Evolutionary conservation across 177 flowering plant species (phyloP), one percentile per base, ranked within the genome.

Genomic region (Vitis hybrid): DNA sequence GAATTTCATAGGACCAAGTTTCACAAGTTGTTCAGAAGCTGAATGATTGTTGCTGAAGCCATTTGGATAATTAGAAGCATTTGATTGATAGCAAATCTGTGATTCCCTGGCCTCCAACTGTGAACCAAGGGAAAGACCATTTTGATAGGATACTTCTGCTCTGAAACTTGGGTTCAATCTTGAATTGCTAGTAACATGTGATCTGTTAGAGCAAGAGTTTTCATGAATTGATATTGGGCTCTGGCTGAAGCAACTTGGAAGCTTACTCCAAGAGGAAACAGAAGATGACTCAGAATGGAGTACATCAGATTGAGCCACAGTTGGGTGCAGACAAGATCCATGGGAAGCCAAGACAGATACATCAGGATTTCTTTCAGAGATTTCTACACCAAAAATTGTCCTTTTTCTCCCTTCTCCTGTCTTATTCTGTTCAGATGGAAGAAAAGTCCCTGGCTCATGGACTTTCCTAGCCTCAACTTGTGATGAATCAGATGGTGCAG

Each of bases 371-470:
- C 69, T 78, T 63, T 78, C 81, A 49, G 74, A 73, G 48, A 86
- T 74, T 64, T 79, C 85, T 14, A 74, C 74, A 51, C 86, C 85
- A 78, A 76, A 82, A 51, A 77, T 60, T 67, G 60, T 80, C 72
- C 60, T 79, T 62, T 69, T 84, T 54, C 14, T 71, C 76, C 59
- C 71, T 52, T 64, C 51, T 56, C 68, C 77, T 50, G 68, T 65
- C n/a, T 67, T 73, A 54, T 13, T 57, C 48, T 73, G 72, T 70
- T 74, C 82, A 58, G 72, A 64, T 30, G 60, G 34, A 60, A 63
- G 62, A 74, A 62, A 73, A 58, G 59, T 55, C 39, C 76, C 70
- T 55, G 57, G 51, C 55, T 70, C 81, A 62, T 64, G 75, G 13
- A 64, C 64, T 56, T 66, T 79, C 48, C 56, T 67, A 52, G 72